Percentiles rank a stretch among this genome's conserved stretches.
These are phyloP conservation scores for Phyllosticta citrichinensis DNA, from an alignment of 2,329 filamentous ascomycete species.

Conservation along the genomic window DNA sequence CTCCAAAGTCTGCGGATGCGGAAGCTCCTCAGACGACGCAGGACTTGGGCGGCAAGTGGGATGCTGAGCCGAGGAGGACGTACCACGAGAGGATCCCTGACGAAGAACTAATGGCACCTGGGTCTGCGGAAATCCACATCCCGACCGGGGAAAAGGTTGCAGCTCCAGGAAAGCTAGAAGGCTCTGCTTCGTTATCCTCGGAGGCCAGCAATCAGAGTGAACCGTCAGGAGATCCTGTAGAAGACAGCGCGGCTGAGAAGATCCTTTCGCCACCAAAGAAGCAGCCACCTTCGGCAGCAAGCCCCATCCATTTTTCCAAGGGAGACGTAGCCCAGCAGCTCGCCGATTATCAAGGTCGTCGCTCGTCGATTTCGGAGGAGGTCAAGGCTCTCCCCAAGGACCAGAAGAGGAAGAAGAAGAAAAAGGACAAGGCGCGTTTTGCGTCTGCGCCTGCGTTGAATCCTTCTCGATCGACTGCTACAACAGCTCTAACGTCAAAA, in stretches of 20 bases:
- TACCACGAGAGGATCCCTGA: conserved; percentile 3
- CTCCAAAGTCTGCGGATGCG: background rate
- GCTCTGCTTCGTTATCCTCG: background rate
- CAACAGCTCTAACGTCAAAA: conserved; percentile 5
- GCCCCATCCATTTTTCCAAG: conserved; percentile 4
- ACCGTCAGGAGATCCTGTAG: background rate
- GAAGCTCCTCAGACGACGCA: background rate
- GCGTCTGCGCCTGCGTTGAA: background rate
- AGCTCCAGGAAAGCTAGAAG: background rate
- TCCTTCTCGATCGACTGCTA: background rate
- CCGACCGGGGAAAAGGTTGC: background rate
- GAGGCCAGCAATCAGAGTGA: background rate
- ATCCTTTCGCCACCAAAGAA: background rate
- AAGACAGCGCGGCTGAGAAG: background rate
- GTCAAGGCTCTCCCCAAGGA: conserved; percentile 6
- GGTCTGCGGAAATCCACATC: background rate
- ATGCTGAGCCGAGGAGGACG: background rate
- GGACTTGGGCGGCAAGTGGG: background rate
- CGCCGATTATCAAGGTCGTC: background rate
- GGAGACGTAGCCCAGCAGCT: conserved; percentile 1
- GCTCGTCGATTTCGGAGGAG: conserved; percentile 8
- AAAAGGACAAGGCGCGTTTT: background rate
- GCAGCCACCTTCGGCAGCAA: background rate
- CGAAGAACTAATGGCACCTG: conserved; percentile 1
- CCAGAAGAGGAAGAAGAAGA: conserved; percentile 8